Conservation (phyloP, 2,329 filamentous ascomycete species). For the Mariannaea elegans region DNA sequence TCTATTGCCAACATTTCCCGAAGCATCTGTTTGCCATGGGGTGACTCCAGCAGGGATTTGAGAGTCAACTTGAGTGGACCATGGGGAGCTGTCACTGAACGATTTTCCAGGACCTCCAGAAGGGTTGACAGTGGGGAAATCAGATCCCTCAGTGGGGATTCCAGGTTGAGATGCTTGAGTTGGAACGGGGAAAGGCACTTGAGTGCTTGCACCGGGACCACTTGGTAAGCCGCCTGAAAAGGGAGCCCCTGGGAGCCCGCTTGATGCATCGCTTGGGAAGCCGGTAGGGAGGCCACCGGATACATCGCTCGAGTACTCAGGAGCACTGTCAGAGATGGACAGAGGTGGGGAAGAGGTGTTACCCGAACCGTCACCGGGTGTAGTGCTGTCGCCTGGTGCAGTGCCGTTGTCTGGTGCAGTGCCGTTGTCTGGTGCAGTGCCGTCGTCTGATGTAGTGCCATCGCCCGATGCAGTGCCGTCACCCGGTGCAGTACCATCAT, state of each 20-base stretch:
- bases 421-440: conserved; percentile 7
- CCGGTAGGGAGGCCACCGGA: conserved; percentile 23
- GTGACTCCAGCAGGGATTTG: conserved; percentile 24
- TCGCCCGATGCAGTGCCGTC: conserved; percentile 7
- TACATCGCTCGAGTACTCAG: conserved; percentile 28
- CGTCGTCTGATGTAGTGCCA: conserved; percentile 4
- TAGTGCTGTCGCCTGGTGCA: conserved; percentile 14
- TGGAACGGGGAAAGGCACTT: conserved; percentile 25
- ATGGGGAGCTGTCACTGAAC: conserved; percentile 29
- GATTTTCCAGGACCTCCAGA: conserved; percentile 26
- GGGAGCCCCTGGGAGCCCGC: conserved; percentile 23
- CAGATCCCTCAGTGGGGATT: conserved; percentile 23
- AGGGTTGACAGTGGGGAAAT: conserved; percentile 16
- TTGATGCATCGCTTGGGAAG: conserved; percentile 24
- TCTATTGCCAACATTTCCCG: conserved; percentile 17
- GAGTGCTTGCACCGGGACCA: conserved; percentile 24
- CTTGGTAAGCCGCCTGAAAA: conserved; percentile 23
- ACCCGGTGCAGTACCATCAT: conserved; percentile 19
- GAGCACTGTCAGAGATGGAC: conserved; percentile 31
- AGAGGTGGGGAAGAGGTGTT: conserved; percentile 20
- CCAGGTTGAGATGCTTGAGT: conserved; percentile 22
- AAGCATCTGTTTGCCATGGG: conserved; percentile 26
- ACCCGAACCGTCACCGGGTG: conserved; percentile 12
- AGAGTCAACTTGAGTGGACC: conserved; percentile 28
- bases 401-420: conserved; percentile 7